Conservation (phyloP, 2,329 filamentous ascomycete species). For the Zymoseptoria crescenta region DNA sequence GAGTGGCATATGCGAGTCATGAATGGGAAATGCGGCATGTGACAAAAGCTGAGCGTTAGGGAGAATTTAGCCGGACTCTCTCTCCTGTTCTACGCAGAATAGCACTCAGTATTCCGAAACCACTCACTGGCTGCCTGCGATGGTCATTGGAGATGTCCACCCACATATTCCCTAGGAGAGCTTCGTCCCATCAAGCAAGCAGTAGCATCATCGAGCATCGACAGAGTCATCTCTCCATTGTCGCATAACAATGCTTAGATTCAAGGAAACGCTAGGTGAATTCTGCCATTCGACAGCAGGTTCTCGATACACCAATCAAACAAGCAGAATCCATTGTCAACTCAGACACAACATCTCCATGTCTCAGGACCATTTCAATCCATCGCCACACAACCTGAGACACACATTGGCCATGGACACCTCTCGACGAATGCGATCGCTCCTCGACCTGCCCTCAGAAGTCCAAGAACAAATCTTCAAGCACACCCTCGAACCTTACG, state of each 20-base stretch:
- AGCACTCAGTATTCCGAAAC: too few relatives aligned
- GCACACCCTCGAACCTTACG: background rate
- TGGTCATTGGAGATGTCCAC: too few relatives aligned
- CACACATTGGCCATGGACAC: background rate
- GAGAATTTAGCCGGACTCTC: too few relatives aligned
- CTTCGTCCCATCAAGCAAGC: background rate
- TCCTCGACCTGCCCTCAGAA: background rate
- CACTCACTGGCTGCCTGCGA: too few relatives aligned
- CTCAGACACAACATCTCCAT: background rate
- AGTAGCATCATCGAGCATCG: background rate
- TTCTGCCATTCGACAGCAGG: background rate
- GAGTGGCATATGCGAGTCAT: background rate
- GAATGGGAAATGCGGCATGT: background rate
- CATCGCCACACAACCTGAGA: background rate
- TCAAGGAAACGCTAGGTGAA: background rate
- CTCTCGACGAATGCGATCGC: too few relatives aligned
- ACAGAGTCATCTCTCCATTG: background rate
- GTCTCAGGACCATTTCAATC: background rate
- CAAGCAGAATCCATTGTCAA: background rate
- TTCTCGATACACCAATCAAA: background rate
- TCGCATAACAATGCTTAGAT: background rate
- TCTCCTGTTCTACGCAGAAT: too few relatives aligned
- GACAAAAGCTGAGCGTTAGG: background rate
- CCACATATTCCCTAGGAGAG: too few relatives aligned
- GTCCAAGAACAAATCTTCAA: background rate